These are phyloP conservation scores for Prunus campanulata DNA, from an alignment of 306 rosid genomes.

Conservation along the genomic window DNA sequence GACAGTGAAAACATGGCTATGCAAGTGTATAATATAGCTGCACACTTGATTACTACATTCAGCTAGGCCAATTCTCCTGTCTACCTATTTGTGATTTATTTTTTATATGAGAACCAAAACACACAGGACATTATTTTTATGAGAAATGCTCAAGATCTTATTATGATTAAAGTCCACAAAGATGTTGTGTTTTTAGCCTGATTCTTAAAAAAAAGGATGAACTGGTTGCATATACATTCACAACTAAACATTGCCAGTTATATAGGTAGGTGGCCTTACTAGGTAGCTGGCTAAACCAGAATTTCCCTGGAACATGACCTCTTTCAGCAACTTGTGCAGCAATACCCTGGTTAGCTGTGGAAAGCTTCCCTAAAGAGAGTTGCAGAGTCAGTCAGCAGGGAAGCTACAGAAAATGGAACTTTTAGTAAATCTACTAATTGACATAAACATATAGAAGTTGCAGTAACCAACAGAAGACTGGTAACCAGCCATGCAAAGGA, in stretches of 20 bases:
- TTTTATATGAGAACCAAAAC: neutral
- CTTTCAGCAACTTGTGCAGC: constrained; percentile 8
- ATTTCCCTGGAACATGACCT: neutral
- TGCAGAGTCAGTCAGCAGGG: constrained; percentile 9
- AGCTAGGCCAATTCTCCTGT: neutral
- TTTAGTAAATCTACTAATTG: neutral
- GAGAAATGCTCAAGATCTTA: neutral
- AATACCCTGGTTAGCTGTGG: neutral
- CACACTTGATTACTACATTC: neutral
- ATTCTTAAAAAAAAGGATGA: neutral
- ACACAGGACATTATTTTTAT: neutral
- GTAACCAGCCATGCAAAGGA: neutral
- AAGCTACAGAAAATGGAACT: constrained; percentile 7
- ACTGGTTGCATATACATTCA: neutral
- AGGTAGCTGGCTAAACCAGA: constrained; percentile 2
- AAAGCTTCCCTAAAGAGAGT: constrained; percentile 10
- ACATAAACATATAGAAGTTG: neutral
- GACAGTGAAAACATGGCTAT: neutral
- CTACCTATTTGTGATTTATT: neutral
- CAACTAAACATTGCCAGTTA: neutral
- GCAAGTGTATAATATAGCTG: neutral
- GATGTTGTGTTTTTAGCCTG: neutral
- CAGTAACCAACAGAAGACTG: neutral
- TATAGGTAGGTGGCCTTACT: constrained; percentile 7
- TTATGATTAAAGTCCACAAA: neutral